A percentile compares a stretch with the other conserved stretches of the same genome.
Conservation (phyloP, 495 filamentous ascomycete genomes). For the Lasiosphaeria ovina region DNA sequence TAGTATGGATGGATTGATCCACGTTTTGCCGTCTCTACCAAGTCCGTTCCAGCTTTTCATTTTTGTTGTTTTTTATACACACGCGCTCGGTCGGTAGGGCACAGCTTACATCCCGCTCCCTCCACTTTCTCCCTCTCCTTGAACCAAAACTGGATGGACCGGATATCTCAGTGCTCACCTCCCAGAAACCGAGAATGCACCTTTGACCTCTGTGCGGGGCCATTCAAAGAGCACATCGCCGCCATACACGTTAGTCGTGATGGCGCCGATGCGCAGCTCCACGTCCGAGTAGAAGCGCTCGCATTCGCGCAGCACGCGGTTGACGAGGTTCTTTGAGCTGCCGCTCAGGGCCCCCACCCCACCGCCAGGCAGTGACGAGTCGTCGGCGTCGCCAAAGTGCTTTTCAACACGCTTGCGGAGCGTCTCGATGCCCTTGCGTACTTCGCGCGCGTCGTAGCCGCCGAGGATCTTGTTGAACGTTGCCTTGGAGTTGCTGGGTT, state of each 20-base stretch:
- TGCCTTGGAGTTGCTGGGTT: conserved; percentile 73
- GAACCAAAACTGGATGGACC: too few species aligned
- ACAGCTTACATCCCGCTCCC: too few species aligned
- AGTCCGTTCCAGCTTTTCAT: too few species aligned
- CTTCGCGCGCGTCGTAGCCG: conserved; percentile 75
- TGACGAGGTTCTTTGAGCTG: conserved; percentile 55
- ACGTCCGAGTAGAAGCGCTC: conserved; percentile 74
- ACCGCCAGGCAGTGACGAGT: conserved; percentile 2
- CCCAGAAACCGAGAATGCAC: conserved; percentile 44
- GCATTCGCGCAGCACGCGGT: conserved; percentile 75
- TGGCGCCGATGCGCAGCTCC: conserved; percentile 63
- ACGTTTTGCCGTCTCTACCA: too few species aligned
- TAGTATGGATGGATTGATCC: too few species aligned
- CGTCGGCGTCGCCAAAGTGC: conserved; percentile 87
- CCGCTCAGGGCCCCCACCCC: neutral
- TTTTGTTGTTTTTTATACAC: too few species aligned
- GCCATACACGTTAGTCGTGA: conserved; percentile 57
- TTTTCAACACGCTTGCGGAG: conserved; percentile 90
- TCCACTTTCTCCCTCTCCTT: too few species aligned
- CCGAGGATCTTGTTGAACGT: conserved; percentile 82
- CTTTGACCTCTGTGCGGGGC: conserved; percentile 51
- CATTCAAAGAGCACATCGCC: conserved; percentile 56
- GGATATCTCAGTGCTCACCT: conserved; percentile 23
- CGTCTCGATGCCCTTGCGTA: conserved; percentile 79
- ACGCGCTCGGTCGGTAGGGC: too few species aligned